Evolutionary conservation across 139 green algal species (phyloP).

Genomic region (Chlorella sp.): DNA sequence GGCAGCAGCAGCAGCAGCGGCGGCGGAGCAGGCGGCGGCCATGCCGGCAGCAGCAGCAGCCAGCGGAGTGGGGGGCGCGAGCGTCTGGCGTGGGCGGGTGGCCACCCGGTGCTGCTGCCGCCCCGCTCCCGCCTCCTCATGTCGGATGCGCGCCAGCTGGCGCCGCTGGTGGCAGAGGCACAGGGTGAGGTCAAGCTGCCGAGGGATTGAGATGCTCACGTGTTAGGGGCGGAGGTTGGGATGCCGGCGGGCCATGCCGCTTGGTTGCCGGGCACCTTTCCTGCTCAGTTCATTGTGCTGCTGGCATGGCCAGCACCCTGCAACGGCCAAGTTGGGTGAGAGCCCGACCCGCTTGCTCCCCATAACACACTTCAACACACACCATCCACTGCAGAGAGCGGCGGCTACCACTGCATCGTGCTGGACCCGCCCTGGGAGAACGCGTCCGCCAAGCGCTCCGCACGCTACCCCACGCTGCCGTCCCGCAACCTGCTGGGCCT

Average conservation of each 20-base stretch:
- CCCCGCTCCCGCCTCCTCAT: constrained; percentile 56
- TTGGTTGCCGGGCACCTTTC: no score
- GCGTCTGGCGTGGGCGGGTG: constrained; percentile 23
- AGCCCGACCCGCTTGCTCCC: no score
- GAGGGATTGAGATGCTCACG: no score
- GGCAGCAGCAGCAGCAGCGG: not conserved
- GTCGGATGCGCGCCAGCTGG: constrained; percentile 52
- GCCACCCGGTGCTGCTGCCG: constrained; percentile 56
- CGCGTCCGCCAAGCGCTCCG: constrained; percentile 53
- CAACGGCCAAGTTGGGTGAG: no score
- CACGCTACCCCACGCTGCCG: constrained; percentile 70
- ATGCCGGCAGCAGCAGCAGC: not conserved
- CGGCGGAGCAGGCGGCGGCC: not conserved
- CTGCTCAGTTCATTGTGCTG: no score
- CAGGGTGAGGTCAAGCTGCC: not conserved
- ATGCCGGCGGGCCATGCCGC: no score
- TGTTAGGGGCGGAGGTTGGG: no score
- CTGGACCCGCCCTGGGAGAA: constrained; percentile 89
- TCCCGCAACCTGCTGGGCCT: constrained; percentile 69
- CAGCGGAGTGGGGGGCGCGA: not conserved
- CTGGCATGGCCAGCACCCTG: no score
- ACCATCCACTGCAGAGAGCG: not conserved
- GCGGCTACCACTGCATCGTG: constrained; percentile 64
- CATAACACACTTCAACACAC: no score
- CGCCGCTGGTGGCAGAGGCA: constrained; percentile 50